phyloP scores from a whole-genome alignment of 129 eudicot species.

The Escallonia rubra region DNA sequence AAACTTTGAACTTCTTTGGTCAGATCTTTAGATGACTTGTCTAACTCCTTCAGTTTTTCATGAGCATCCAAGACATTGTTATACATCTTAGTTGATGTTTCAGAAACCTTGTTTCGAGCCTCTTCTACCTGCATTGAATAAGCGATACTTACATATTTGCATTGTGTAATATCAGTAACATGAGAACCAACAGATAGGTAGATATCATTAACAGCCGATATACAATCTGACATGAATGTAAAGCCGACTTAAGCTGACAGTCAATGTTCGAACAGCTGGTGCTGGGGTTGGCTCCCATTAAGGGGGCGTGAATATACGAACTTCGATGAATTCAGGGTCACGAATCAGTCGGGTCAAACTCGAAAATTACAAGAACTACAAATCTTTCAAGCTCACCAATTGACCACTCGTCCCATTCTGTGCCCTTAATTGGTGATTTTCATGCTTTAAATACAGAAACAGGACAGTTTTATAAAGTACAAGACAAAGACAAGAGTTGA shows the following conservation, averaged over 20 bases:
- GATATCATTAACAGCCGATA: not conserved
- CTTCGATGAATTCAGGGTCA: too few relatives aligned
- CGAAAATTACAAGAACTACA: too few relatives aligned
- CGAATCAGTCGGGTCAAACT: too few relatives aligned
- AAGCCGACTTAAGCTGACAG: not conserved
- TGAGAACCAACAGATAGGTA: not conserved
- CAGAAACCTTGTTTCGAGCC: conserved; percentile 64
- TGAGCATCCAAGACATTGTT: conserved; percentile 68
- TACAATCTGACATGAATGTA: conserved; percentile 1
- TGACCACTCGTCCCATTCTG: too few relatives aligned
- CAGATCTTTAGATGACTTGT: conserved; percentile 72
- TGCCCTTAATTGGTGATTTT: too few relatives aligned
- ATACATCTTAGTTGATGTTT: conserved; percentile 56
- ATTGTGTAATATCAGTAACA: conserved; percentile 1
- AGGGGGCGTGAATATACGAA: too few relatives aligned
- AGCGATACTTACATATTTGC: conserved; percentile 10
- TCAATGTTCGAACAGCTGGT: not conserved
- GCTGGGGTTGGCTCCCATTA: too few relatives aligned
- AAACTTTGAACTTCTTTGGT: conserved; percentile 78
- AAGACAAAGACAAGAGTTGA: too few relatives aligned
- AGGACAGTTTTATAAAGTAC: too few relatives aligned
- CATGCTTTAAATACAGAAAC: too few relatives aligned
- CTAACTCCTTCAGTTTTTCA: conserved; percentile 80
- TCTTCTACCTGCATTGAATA: conserved; percentile 74
- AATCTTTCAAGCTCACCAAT: too few relatives aligned